phyloP scores from a whole-genome alignment of 352 stramenopile species.

The Phytopythium cucurbitacearum region DNA sequence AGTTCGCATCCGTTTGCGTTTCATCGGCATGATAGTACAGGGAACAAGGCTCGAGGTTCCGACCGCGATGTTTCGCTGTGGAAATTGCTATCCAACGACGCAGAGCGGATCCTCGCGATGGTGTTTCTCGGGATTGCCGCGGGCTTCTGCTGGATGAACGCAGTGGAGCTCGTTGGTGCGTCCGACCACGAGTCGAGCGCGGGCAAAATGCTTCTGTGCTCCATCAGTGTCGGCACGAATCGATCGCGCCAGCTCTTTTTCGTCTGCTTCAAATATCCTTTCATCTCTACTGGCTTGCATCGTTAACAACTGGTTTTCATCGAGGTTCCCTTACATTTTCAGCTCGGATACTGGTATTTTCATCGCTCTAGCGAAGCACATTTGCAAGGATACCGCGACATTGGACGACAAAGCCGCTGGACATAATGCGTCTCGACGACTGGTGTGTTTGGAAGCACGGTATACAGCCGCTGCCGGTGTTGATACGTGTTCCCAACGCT shows the following conservation, averaged over 20 bases:
- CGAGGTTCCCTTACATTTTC: constrained; percentile 25
- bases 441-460: constrained; percentile 13
- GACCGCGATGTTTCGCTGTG: constrained; percentile 11
- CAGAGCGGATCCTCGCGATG: constrained; percentile 36
- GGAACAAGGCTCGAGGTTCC: neutral
- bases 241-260: constrained; percentile 58
- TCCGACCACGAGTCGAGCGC: neutral
- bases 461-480: neutral
- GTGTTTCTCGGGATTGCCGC: constrained; percentile 47
- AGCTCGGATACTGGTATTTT: constrained; percentile 34
- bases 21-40: neutral
- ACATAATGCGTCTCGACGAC: constrained; percentile 11
- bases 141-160: constrained; percentile 66
- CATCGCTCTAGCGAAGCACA: constrained; percentile 25
- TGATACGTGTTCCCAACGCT: neutral
- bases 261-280: constrained; percentile 79
- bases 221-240: constrained; percentile 48
- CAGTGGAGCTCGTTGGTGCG: constrained; percentile 37
- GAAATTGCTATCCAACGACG: constrained; percentile 17
- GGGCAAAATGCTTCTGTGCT: constrained; percentile 31
- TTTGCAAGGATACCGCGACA: neutral
- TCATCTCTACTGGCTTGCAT: neutral
- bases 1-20: neutral
- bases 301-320: neutral
- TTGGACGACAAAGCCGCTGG: neutral